Percentiles rank a stretch among this genome's conserved stretches.
phyloP scores from a whole-genome alignment of 257 asterid species.

The Solanum stenotomum region DNA sequence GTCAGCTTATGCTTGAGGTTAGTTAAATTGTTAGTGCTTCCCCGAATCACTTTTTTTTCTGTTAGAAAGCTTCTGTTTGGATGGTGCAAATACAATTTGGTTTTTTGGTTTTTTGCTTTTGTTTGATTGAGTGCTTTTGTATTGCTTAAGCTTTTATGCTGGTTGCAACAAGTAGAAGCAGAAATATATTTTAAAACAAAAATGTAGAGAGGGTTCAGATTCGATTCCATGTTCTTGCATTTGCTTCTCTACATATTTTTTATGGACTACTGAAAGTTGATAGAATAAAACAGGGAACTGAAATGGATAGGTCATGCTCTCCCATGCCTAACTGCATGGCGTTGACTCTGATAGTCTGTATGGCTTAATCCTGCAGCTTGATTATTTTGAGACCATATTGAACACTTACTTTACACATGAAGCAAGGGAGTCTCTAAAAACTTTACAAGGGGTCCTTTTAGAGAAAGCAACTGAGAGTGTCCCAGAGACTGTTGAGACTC shows the following conservation, averaged over 20 bases:
- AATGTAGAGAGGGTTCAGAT: not conserved
- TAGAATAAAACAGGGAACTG: not conserved
- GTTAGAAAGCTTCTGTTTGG: not conserved
- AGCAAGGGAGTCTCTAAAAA: constrained; percentile 88
- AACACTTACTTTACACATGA: constrained; percentile 89
- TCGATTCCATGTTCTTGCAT: not conserved
- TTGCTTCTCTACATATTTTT: not conserved
- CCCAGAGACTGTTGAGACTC: constrained; percentile 65
- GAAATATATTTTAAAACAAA: not conserved
- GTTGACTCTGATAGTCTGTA: constrained; percentile 1
- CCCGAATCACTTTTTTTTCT: not conserved
- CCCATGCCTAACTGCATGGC: not conserved
- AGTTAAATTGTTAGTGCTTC: constrained; percentile 2
- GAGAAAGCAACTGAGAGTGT: constrained; percentile 83
- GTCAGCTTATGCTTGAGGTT: constrained; percentile 97
- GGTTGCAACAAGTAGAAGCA: not conserved
- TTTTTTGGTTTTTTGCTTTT: not conserved
- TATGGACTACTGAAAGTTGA: not conserved
- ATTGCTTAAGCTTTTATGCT: not conserved
- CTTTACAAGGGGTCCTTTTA: constrained; percentile 81
- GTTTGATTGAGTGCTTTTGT: not conserved
- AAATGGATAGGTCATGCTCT: not conserved
- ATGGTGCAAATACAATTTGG: not conserved
- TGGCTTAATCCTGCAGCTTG: constrained; percentile 62
- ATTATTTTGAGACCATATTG: constrained; percentile 90